Percentiles rank a stretch among this genome's conserved stretches.
Conservation (phyloP, 495 filamentous ascomycete species). For the Massariosphaeria phaeospora region DNA sequence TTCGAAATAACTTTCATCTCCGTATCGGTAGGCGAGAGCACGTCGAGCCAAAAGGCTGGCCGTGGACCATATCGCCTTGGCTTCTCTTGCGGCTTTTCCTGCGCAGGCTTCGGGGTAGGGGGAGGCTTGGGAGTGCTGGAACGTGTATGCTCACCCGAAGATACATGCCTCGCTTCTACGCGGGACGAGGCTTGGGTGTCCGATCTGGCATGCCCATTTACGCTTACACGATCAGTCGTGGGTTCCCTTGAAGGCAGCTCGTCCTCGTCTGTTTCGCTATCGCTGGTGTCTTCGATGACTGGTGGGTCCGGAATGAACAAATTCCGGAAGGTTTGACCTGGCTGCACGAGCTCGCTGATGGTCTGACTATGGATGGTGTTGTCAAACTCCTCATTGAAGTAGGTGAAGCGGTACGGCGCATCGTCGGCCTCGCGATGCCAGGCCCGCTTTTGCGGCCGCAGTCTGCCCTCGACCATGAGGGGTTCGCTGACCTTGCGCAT, state of each 20-base stretch:
- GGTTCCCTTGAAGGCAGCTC: constrained; percentile 25
- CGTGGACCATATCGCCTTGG: constrained; percentile 74
- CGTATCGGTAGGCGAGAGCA: constrained; percentile 79
- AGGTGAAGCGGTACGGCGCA: constrained; percentile 89
- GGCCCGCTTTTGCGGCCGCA: constrained; percentile 69
- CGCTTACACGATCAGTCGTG: not conserved
- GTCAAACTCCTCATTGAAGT: constrained; percentile 94
- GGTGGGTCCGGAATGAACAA: constrained; percentile 76
- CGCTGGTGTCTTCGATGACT: constrained; percentile 50
- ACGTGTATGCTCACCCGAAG: constrained; percentile 29
- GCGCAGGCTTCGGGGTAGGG: constrained; percentile 11
- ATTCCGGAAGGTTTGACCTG: constrained; percentile 74
- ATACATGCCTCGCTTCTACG: constrained; percentile 8
- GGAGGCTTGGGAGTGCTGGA: constrained; percentile 18
- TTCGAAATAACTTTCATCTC: constrained; percentile 92
- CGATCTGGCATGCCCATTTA: constrained; percentile 11
- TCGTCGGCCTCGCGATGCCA: constrained; percentile 92
- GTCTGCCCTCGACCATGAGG: constrained; percentile 77
- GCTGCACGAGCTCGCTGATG: constrained; percentile 84
- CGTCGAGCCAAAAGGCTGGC: constrained; percentile 93
- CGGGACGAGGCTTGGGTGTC: constrained; percentile 6
- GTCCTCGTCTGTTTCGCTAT: constrained; percentile 35
- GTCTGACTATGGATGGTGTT: constrained; percentile 93
- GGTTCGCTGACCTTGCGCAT: constrained; percentile 92
- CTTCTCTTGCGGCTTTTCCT: constrained; percentile 41